These are phyloP conservation scores for Penicillium paxilli DNA, from an alignment of 495 filamentous ascomycete species.

Conservation along the genomic window DNA sequence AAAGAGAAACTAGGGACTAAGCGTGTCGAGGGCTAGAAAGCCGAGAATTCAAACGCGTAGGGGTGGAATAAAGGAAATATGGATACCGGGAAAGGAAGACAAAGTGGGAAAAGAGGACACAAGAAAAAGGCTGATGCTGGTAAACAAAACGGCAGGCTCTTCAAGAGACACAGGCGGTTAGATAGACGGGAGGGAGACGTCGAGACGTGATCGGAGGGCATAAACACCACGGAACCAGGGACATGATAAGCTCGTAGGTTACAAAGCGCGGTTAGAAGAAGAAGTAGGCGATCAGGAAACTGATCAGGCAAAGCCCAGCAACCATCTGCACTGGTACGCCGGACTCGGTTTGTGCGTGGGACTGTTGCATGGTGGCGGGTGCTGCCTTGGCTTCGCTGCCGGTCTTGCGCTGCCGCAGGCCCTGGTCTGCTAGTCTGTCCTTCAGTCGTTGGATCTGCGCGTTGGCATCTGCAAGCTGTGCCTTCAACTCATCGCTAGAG, in stretches of 20 bases:
- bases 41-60: neutral
- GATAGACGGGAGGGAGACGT: conserved; percentile 16
- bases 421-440: conserved; percentile 66
- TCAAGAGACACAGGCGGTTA: conserved; percentile 18
- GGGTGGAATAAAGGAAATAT: conserved; percentile 16
- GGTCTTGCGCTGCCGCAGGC: conserved; percentile 68
- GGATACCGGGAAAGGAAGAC: conserved; percentile 24
- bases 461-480: conserved; percentile 73
- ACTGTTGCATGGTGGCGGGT: conserved; percentile 47
- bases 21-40: conserved; percentile 1
- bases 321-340: conserved; percentile 88
- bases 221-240: conserved; percentile 12
- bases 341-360: conserved; percentile 49
- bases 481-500: conserved; percentile 64
- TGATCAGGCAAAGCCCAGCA: conserved; percentile 78
- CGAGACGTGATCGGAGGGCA: conserved; percentile 26
- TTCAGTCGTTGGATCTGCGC: conserved; percentile 69
- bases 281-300: conserved; percentile 91
- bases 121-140: conserved; percentile 30
- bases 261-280: conserved; percentile 68
- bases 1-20: conserved; percentile 1
- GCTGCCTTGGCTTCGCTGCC: conserved; percentile 41
- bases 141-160: conserved; percentile 24
- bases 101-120: conserved; percentile 21
- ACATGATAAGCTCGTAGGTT: conserved; percentile 12